Evolutionary conservation across 2,329 filamentous ascomycete genomes (phyloP).

Genomic region (Ceratocystiopsis brevicomis): DNA sequence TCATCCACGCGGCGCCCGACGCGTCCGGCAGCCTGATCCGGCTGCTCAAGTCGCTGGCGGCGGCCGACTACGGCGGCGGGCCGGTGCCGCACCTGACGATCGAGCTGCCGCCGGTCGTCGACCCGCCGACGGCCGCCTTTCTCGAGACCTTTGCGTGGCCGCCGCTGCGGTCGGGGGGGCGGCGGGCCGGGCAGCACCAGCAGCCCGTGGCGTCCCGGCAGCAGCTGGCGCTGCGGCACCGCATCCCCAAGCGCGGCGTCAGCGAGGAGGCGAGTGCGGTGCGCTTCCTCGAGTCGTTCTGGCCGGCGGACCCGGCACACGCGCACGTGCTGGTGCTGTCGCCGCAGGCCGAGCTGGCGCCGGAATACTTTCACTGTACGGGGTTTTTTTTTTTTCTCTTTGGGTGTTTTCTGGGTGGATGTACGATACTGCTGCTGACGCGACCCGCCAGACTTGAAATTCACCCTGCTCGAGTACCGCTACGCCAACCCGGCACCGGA

Average conservation of each 20-base stretch:
- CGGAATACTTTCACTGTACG: slow-evolving; percentile 62
- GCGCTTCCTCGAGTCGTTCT: slow-evolving; percentile 73
- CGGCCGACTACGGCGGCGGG: slow-evolving; percentile 57
- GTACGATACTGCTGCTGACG: no score
- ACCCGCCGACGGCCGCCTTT: slow-evolving; percentile 43
- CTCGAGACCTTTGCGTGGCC: slow-evolving; percentile 52
- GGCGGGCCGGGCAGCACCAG: no score
- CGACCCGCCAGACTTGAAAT: slow-evolving; percentile 47
- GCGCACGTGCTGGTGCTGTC: slow-evolving; percentile 75
- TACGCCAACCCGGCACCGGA: slow-evolving; percentile 38
- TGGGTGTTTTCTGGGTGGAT: no score
- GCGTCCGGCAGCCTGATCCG: slow-evolving; percentile 59
- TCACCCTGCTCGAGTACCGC: slow-evolving; percentile 54
- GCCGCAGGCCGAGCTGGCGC: slow-evolving; percentile 60
- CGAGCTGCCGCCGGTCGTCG: slow-evolving; percentile 57
- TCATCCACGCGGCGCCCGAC: slow-evolving; percentile 55
- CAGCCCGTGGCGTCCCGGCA: slow-evolving; percentile 21
- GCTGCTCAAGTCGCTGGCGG: slow-evolving; percentile 55
- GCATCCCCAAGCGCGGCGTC: slow-evolving; percentile 41
- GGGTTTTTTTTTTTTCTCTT: neutral
- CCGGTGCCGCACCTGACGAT: slow-evolving; percentile 59
- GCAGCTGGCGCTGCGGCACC: slow-evolving; percentile 52
- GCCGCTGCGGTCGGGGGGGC: slow-evolving; percentile 19
- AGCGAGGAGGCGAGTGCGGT: slow-evolving; percentile 53
- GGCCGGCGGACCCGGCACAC: slow-evolving; percentile 43